phyloP scores from a whole-genome alignment of 2,329 filamentous ascomycete genomes.

The Epichloe uncinata region DNA sequence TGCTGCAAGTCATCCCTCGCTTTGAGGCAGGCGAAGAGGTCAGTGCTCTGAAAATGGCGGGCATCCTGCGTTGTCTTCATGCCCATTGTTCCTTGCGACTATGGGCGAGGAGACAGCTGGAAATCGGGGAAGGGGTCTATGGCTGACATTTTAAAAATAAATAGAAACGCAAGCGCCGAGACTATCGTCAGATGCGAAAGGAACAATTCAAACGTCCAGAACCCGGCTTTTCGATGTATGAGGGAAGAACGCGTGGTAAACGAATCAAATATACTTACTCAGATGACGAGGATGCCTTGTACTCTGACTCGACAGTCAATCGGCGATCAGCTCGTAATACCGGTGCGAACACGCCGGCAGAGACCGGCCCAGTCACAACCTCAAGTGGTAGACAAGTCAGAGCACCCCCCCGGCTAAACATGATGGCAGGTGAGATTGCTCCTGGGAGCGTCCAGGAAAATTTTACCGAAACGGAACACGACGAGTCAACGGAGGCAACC shows the following conservation, averaged over 20 bases:
- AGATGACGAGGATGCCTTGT: constrained; percentile 66
- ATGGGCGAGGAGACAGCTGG: neutral
- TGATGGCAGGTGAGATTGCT: constrained; percentile 39
- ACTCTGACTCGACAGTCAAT: constrained; percentile 44
- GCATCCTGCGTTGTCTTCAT: too few species aligned
- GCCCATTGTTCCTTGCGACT: too few species aligned
- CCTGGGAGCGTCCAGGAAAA: constrained; percentile 33
- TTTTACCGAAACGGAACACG: constrained; percentile 25
- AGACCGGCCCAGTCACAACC: constrained; percentile 53
- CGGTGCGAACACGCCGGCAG: constrained; percentile 57
- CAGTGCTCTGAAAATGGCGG: constrained; percentile 16
- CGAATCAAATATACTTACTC: constrained; percentile 94
- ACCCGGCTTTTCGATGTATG: constrained; percentile 83
- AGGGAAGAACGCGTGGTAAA: constrained; percentile 91
- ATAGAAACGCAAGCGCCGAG: constrained; percentile 81
- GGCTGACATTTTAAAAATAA: constrained; percentile 22
- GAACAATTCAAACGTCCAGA: constrained; percentile 81
- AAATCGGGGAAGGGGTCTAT: neutral
- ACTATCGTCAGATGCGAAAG: constrained; percentile 77
- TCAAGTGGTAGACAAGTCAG: constrained; percentile 79
- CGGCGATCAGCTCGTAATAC: constrained; percentile 65
- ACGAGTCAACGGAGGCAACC: constrained; percentile 26
- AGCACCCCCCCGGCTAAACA: constrained; percentile 51
- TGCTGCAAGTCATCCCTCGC: constrained; percentile 65
- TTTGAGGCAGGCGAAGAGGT: constrained; percentile 92